Base-by-base conservation (phyloP, 257 asterid genomes). In the Solanum neorickii region DNA sequence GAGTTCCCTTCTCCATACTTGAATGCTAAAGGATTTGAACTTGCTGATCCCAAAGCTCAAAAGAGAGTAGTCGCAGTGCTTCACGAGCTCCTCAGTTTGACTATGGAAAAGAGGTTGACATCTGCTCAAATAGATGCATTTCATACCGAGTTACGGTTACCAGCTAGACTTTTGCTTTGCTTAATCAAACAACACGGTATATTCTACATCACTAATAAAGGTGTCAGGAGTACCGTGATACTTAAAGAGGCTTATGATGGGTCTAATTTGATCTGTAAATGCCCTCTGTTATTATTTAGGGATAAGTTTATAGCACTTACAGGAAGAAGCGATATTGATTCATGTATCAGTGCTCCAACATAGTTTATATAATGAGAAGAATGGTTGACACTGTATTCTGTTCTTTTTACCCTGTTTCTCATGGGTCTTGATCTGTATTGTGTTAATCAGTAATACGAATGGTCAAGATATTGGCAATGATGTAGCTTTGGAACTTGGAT, bases 1-100 rank as follows among this genome's bases (percentile, higher is more conserved):
- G 98, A 95, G 37, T 94, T 96, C 90, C 99, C 99, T 49, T 97
- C 99, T 86, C 99, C 99, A 9, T 97, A 95, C 91, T 91, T 95
- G 94, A 96, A 97, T 56, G 95, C 98, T 0, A 94, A 95, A 92
- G 90, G 90, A 83, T 86, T 97, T 56, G 97, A 97, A 86, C 90
- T 90, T 27, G 90, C 90, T 18, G 98, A 97, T 82, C 94, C 95
- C 8, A 97, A 93, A 91, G 93, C 97, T 85, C 93, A 96, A 65
- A 97, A 97, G 91, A 90, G 99, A 87, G 94, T 92, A 2, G 94
- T 97, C 85, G 98, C 93, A 3, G 97, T 97, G 93, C 98, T 97
- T 87, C 99, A 95, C 33, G 99, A 97, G 94, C 94, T 97, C 87
- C 94, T 95, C 49, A 95, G 99, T 89, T 93, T 97, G 92, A 95